A percentile compares a stretch with the other conserved stretches of the same genome.
Conservation (phyloP, 345 rosid genomes). For the Eucalyptus regnans region DNA sequence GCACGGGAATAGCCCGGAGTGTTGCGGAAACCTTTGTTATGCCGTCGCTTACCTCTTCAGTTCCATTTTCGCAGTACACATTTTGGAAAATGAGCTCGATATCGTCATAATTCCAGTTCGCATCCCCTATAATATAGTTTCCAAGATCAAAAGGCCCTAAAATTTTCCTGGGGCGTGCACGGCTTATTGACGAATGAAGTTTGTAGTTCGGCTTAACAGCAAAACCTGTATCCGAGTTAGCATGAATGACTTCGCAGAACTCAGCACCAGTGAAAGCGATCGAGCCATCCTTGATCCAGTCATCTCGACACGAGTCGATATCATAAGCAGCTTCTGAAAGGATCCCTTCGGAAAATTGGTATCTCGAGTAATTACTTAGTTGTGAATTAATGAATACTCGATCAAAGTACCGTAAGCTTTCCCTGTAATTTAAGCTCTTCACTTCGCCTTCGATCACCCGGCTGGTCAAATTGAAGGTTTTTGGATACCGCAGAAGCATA, state of each 20-base stretch:
- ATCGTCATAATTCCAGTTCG: background rate
- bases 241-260: background rate
- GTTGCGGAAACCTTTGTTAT: background rate
- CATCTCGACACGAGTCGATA: background rate
- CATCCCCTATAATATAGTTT: background rate
- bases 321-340: background rate
- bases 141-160: background rate
- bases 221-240: background rate
- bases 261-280: background rate
- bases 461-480: background rate
- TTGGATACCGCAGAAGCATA: background rate
- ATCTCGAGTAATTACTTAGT: background rate
- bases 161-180: background rate
- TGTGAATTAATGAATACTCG: background rate
- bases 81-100: background rate
- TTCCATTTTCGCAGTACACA: background rate
- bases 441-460: background rate
- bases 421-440: background rate
- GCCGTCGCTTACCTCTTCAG: background rate
- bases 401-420: background rate
- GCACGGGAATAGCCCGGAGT: rapidly evolving
- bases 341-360: background rate
- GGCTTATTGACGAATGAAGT: background rate
- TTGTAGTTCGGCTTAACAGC: rapidly evolving
- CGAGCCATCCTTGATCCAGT: background rate